Conservation (phyloP, 495 filamentous ascomycete genomes). For the Neurospora tetrasperma region DNA sequence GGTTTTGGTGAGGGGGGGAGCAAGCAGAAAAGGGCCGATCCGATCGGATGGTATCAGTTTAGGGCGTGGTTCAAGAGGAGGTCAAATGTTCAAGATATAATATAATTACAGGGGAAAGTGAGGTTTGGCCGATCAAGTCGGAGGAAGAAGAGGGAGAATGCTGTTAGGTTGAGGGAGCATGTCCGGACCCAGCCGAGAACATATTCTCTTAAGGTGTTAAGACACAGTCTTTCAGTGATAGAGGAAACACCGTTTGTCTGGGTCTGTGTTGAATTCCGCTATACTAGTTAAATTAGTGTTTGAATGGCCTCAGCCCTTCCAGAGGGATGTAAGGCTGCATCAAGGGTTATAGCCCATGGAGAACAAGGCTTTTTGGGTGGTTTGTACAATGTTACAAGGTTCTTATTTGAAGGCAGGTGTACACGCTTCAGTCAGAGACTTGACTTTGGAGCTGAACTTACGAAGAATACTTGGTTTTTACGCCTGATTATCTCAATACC, state of each 20-base stretch:
- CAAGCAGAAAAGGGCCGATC: background rate
- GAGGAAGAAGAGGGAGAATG: background rate
- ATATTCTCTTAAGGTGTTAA: background rate
- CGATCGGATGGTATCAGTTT: background rate
- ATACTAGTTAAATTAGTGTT: too few relatives aligned
- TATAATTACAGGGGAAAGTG: background rate
- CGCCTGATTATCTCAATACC: too few relatives aligned
- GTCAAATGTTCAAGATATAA: background rate
- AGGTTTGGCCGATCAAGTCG: background rate
- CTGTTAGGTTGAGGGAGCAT: background rate
- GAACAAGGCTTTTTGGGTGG: too few relatives aligned
- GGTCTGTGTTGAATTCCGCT: too few relatives aligned
- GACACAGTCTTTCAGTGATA: background rate
- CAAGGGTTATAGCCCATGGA: too few relatives aligned
- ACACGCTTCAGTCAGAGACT: too few relatives aligned
- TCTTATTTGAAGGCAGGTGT: too few relatives aligned
- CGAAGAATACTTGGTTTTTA: too few relatives aligned
- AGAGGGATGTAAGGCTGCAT: too few relatives aligned
- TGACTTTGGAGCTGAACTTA: too few relatives aligned
- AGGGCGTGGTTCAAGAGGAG: background rate
- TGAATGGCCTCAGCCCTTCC: too few relatives aligned
- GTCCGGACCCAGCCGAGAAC: background rate
- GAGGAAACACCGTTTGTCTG: background rate
- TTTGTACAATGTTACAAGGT: too few relatives aligned
- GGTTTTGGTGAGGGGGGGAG: background rate